phyloP scores from a whole-genome alignment of 1,139 yeast species.

The Diutina siamensis region DNA sequence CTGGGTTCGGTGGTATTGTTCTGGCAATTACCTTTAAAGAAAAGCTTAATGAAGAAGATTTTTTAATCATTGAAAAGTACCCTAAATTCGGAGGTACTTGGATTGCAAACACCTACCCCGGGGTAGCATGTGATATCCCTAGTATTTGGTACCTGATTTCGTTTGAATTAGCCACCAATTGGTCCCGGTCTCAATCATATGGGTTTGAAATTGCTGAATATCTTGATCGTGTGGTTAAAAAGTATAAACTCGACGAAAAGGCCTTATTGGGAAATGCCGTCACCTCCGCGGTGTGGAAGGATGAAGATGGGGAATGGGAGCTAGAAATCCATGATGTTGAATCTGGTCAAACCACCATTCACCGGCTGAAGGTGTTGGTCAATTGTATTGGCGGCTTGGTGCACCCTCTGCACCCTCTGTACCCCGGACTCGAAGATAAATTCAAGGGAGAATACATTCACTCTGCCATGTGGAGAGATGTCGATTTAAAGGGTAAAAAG shows the following conservation, averaged over 20 bases:
- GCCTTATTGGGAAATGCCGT: conserved; percentile 22
- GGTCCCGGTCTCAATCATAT: conserved; percentile 37
- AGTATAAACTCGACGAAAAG: conserved; percentile 21
- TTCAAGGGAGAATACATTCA: conserved; percentile 38
- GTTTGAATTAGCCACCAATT: conserved; percentile 27
- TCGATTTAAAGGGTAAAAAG: conserved; percentile 9
- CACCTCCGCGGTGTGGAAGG: conserved; percentile 20
- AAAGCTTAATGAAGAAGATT: conserved; percentile 22
- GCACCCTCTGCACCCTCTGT: conserved; percentile 18
- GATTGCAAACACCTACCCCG: conserved; percentile 44
- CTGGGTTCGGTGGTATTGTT: conserved; percentile 37
- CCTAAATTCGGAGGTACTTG: conserved; percentile 41
- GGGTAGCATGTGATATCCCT: conserved; percentile 43
- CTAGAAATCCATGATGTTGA: conserved; percentile 21
- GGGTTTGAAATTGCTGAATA: conserved; percentile 39
- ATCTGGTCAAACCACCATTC: conserved; percentile 19
- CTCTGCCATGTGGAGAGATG: conserved; percentile 28
- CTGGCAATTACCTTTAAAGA: conserved; percentile 21
- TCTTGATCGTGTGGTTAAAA: conserved; percentile 26
- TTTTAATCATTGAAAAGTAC: conserved; percentile 33
- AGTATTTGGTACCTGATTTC: conserved; percentile 36
- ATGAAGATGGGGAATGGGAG: conserved; percentile 21
- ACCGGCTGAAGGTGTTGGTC: conserved; percentile 20
- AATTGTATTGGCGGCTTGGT: conserved; percentile 32
- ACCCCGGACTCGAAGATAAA: conserved; percentile 23